phyloP scores from a whole-genome alignment of 192 early-diverging fungal species.

The Piromyces finnis region DNA sequence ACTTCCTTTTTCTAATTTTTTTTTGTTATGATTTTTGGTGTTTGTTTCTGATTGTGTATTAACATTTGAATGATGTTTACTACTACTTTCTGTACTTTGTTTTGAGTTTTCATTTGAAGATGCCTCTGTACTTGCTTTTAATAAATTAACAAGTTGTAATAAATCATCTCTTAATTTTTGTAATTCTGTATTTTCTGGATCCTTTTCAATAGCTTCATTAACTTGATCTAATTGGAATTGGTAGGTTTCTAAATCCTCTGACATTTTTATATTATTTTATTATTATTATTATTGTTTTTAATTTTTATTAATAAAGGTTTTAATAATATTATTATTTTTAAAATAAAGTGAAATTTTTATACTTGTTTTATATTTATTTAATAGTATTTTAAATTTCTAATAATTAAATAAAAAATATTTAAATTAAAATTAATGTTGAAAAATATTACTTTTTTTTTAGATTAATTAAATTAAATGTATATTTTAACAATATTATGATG shows the following conservation, averaged over 20 bases:
- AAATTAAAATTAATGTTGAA: too few species aligned
- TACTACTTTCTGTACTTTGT: background rate
- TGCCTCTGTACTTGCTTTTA: background rate
- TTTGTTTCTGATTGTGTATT: background rate
- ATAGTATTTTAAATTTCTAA: too few species aligned
- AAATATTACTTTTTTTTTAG: too few species aligned
- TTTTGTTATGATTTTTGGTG: background rate
- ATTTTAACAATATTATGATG: too few species aligned
- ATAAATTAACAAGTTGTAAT: conserved; percentile 45
- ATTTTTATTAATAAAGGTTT: too few species aligned
- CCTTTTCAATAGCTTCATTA: conserved; percentile 41
- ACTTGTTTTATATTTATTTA: too few species aligned
- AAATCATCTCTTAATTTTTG: conserved; percentile 43
- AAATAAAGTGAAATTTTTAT: too few species aligned
- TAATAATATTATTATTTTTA: too few species aligned
- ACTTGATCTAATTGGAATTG: conserved; percentile 54
- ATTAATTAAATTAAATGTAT: too few species aligned
- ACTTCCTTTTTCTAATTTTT: background rate
- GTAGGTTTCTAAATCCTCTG: conserved; percentile 32
- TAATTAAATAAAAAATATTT: too few species aligned
- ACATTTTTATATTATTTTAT: background rate
- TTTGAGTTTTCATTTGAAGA: conserved; percentile 6
- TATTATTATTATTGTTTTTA: too few species aligned
- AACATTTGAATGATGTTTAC: background rate
- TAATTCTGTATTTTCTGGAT: conserved; percentile 51